Percentiles rank a stretch among this genome's conserved stretches.
These are phyloP conservation scores for Actinomucor elegans DNA, from an alignment of 371 early-diverging fungal genomes.

Conservation along the genomic window DNA sequence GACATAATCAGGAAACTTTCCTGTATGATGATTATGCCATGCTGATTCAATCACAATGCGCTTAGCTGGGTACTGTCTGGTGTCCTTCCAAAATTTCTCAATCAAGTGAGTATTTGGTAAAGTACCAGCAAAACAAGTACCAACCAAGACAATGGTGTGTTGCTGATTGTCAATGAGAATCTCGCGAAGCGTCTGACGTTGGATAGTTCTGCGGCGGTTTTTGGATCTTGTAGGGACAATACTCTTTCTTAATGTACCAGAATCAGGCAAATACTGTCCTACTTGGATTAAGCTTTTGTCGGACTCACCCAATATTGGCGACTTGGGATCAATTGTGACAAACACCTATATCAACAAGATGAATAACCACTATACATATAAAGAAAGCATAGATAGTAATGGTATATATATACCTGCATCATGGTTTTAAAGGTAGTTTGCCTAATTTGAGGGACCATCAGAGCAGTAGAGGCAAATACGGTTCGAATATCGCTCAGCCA, in stretches of 20 bases:
- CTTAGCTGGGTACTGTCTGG: constrained; percentile 3
- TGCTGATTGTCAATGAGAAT: not conserved
- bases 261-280: constrained; percentile 17
- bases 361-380: not conserved
- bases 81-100: constrained; percentile 8
- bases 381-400: not conserved
- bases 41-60: constrained; percentile 11
- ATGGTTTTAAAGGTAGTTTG: constrained; percentile 4
- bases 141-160: not conserved
- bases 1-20: not conserved
- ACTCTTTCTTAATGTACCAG: constrained; percentile 3
- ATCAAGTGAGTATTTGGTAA: not conserved
- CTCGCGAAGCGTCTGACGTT: constrained; percentile 1
- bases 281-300: constrained; percentile 9
- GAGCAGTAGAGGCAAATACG: not conserved
- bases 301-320: constrained; percentile 8
- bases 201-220: not conserved
- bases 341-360: not conserved
- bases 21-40: not conserved
- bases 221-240: not conserved
- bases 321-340: constrained; percentile 1
- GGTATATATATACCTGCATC: constrained; percentile 29
- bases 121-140: not conserved
- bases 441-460: constrained; percentile 10
- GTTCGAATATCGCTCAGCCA: not conserved